Evolutionary conservation across 225 moss, liverwort and hornwort genomes (phyloP), one percentile per base, ranked within the genome.

Genomic region (Takakia lepidozioides): DNA sequence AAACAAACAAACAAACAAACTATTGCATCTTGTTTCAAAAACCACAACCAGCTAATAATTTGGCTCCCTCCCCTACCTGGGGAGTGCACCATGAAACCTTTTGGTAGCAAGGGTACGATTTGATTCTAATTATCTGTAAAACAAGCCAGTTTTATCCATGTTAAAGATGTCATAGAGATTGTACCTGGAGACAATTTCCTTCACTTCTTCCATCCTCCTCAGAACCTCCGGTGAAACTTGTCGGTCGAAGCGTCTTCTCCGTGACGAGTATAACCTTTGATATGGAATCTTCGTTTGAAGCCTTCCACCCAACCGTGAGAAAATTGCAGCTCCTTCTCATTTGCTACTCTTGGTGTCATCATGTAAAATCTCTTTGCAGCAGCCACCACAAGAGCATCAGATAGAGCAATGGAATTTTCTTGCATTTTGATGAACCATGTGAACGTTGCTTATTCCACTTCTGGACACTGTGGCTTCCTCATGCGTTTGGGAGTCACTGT

Each of bases 61-160:
- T n/a, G n/a, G n/a, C n/a, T n/a, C n/a, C n/a, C n/a, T n/a, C n/a
- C n/a, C n/a, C n/a, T n/a, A n/a, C n/a, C n/a, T n/a, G n/a, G n/a
- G n/a, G n/a, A n/a, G n/a, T n/a, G n/a, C n/a, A n/a, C n/a, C n/a
- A n/a, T n/a, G n/a, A n/a, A 27, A 19, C 29, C 27, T 27, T 18
- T 29, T 49, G 0, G 9, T 49, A 49, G 49, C 49, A n/a, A 30
- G 49, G 18, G 27, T 49, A 1, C 13, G 9, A 19, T 49, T 49
- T n/a, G 49, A 19, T 49, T 49, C 49, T 27, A 49, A n/a, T n/a
- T n/a, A 16, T n/a, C 49, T 27, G 19, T 49, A 49, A n/a, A 49
- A 49, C 6, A 49, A 18, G 14, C 27, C 0, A 10, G 16, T 27
- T 8, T 49, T 29, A 29, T 49, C 49, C 24, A 49, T 27, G 10